phyloP scores from a whole-genome alignment of 768 basidiomycete species.

The Rickenella mellea region DNA sequence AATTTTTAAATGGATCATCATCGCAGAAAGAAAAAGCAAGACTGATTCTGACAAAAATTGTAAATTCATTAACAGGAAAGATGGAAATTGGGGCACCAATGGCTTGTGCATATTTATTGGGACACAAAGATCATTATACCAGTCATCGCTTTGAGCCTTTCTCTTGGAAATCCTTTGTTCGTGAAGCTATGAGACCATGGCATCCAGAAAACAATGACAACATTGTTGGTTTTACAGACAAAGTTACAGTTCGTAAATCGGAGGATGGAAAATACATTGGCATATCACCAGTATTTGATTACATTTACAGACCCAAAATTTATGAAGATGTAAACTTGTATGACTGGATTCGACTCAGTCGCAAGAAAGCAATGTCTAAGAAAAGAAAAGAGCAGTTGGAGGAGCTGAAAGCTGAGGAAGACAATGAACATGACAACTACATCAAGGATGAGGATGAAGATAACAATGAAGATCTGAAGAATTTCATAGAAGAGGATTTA shows the following conservation, averaged over 20 bases:
- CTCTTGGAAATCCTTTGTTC: conserved; percentile 24
- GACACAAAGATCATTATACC: conserved; percentile 30
- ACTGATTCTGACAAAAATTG: conserved; percentile 24
- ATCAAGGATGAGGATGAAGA: background rate
- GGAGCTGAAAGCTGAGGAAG: background rate
- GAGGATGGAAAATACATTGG: conserved; percentile 13
- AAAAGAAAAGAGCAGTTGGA: background rate
- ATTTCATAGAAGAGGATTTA: background rate
- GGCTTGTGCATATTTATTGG: conserved; percentile 24
- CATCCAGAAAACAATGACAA: conserved; percentile 1
- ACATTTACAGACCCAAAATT: conserved; percentile 17
- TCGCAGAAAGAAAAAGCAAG: conserved; percentile 13
- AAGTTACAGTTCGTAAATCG: too few relatives aligned
- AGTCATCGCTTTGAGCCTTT: conserved; percentile 23
- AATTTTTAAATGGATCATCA: conserved; percentile 9
- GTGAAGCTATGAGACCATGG: conserved; percentile 14
- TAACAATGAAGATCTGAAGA: background rate
- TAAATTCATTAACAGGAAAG: conserved; percentile 25
- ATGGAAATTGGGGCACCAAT: conserved; percentile 28
- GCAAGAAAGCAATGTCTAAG: conserved; percentile 2
- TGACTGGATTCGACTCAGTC: conserved; percentile 17
- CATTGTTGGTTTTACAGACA: conserved; percentile 7
- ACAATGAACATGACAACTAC: background rate
- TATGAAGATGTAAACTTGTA: conserved; percentile 16
- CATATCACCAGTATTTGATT: conserved; percentile 22